A percentile compares a stretch with the other conserved stretches of the same genome.
phyloP scores from a whole-genome alignment of 805 yeast species.

The Candida saitoana region DNA sequence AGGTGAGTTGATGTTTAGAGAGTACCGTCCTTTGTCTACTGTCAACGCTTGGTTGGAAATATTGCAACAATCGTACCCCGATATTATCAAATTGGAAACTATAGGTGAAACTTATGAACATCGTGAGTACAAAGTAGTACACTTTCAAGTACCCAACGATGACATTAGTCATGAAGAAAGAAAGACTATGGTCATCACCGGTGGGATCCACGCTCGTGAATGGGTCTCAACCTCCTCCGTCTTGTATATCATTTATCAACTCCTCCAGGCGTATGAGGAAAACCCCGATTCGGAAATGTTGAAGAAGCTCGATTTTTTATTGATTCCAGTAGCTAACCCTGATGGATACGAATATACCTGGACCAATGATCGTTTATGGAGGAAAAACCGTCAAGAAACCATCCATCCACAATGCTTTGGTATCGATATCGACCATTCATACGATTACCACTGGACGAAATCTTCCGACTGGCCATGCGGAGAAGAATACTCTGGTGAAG shows the following conservation, averaged over 20 bases:
- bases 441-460: slow-evolving; percentile 66
- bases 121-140: slow-evolving; percentile 62
- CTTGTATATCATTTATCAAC: slow-evolving; percentile 47
- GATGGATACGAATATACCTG: slow-evolving; percentile 88
- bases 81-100: slow-evolving; percentile 55
- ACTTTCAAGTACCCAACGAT: slow-evolving; percentile 48
- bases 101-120: slow-evolving; percentile 78
- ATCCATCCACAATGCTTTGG: slow-evolving; percentile 64
- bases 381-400: slow-evolving; percentile 81
- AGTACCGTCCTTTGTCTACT: slow-evolving; percentile 62
- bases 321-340: slow-evolving; percentile 83
- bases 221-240: slow-evolving; percentile 78
- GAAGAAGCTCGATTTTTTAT: slow-evolving; percentile 61
- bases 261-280: slow-evolving; percentile 26
- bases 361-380: slow-evolving; percentile 78
- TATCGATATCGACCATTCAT: slow-evolving; percentile 82
- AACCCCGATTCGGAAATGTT: slow-evolving; percentile 36
- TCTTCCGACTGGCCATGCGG: slow-evolving; percentile 70
- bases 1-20: slow-evolving; percentile 60
- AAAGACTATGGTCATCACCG: slow-evolving; percentile 69
- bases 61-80: slow-evolving; percentile 58
- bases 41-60: slow-evolving; percentile 71
- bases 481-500: slow-evolving; percentile 77
- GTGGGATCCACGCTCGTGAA: slow-evolving; percentile 87
- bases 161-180: slow-evolving; percentile 33